Conservation (phyloP, 2,329 filamentous ascomycete species). For the Colletotrichum filicis region DNA sequence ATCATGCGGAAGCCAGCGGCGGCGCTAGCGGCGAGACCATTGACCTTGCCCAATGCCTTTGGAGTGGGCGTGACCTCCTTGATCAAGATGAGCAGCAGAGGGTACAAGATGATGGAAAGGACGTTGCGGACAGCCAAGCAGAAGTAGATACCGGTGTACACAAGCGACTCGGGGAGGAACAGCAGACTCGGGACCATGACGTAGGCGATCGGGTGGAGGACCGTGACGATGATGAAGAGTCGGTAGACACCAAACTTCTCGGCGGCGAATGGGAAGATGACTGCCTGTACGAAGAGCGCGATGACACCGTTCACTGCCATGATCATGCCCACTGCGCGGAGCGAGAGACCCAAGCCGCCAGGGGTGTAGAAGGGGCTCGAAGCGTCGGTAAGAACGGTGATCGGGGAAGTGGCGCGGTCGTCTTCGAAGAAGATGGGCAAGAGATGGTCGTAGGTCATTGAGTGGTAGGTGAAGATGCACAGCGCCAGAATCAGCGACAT, state of each 20-base stretch:
- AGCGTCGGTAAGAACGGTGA: constrained; percentile 46
- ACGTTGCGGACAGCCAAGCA: constrained; percentile 69
- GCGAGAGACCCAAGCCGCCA: constrained; percentile 71
- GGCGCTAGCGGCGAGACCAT: constrained; percentile 73
- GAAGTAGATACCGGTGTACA: constrained; percentile 69
- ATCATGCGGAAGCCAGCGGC: constrained; percentile 75
- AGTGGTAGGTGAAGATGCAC: constrained; percentile 93
- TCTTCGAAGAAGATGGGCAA: constrained; percentile 95
- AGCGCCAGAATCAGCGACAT: constrained; percentile 83
- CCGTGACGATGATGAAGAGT: constrained; percentile 67
- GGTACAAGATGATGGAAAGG: constrained; percentile 72
- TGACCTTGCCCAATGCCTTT: constrained; percentile 70
- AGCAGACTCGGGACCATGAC: constrained; percentile 68
- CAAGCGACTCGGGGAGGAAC: constrained; percentile 60
- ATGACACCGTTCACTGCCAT: constrained; percentile 70
- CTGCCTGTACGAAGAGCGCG: constrained; percentile 67
- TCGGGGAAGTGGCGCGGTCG: constrained; percentile 57
- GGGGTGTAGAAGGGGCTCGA: constrained; percentile 64
- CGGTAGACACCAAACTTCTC: constrained; percentile 68
- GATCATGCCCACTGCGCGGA: constrained; percentile 71
- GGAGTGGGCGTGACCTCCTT: constrained; percentile 72
- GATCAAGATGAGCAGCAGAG: constrained; percentile 73
- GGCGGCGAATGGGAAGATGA: constrained; percentile 71
- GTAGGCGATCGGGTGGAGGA: constrained; percentile 72
- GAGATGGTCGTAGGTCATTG: constrained; percentile 93